Evolutionary conservation across 2,329 filamentous ascomycete genomes (phyloP), one percentile per base, ranked within the genome.

Genomic region (Aquanectria penicillioides): DNA sequence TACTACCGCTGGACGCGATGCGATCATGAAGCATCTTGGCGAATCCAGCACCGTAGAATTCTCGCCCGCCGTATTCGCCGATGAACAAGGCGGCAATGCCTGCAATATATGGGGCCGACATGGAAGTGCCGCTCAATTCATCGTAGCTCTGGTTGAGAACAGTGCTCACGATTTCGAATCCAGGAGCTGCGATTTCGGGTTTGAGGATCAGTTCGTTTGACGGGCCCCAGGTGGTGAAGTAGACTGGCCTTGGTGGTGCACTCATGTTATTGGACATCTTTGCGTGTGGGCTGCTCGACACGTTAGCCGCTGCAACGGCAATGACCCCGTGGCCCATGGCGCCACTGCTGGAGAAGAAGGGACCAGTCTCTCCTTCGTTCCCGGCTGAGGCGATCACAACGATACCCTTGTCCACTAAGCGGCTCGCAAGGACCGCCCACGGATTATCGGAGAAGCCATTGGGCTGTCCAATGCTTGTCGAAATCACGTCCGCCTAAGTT

Each of bases 101-200:
- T 31, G 83, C 81, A 20, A 84, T 74, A 56, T 84, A 83, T 0
- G 83, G 83, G 5, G 80, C 80, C 1, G 83, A 80, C 84, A 87
- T 86, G 1, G 82, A 85, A 0, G 85, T 86, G 38, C 84, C 84
- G 38, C 77, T 81, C 51, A 82, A 72, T 6, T 81, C 73, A 12
- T 76, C 77, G 60, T 83, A 86, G 9, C 57, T 63, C 20, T 74
- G 73, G 20, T 78, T 70, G 2, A 78, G 75, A 38, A 78, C 80
- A 2, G 83, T 85, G 37, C 80, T 83, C 51, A 82, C 74, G 41
- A 86, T 83, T 25, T 78, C 72, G 46, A 77, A 78, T 11, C 83
- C 82, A 2, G 82, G 82, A 0, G 80, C 78, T 12, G 78, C 77
- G 44, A 85, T 71, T 43, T 85, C 79, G 5, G 83, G 82, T 63